Evolutionary conservation across 2,329 filamentous ascomycete genomes (phyloP).

Genomic region (Epichloe amarillans): DNA sequence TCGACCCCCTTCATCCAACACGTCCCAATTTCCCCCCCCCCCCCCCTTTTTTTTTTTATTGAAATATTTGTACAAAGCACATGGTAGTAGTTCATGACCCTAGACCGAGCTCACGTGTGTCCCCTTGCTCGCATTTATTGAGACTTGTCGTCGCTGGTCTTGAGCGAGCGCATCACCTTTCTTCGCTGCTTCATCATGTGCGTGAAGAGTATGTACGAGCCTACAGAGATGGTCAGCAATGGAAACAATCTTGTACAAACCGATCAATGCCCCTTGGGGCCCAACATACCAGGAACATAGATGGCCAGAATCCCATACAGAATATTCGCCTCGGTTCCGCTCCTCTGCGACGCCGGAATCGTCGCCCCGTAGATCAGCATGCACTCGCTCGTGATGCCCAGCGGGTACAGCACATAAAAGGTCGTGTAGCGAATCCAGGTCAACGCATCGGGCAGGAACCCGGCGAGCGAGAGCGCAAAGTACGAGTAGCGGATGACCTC

Average conservation of each 20-base stretch:
- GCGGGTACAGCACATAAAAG: conserved; percentile 83
- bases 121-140: conserved; percentile 14
- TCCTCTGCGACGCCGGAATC: conserved; percentile 34
- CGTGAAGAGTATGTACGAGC: conserved; percentile 73
- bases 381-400: conserved; percentile 83
- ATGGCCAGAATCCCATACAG: conserved; percentile 54
- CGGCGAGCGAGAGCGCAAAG: conserved; percentile 63
- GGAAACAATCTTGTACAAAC: too few relatives aligned
- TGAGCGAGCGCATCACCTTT: conserved; percentile 59
- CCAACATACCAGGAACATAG: conserved; percentile 65
- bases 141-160: conserved; percentile 31
- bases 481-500: conserved; percentile 90
- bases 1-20: too few relatives aligned
- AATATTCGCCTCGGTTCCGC: conserved; percentile 40
- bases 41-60: too few relatives aligned
- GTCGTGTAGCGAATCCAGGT: conserved; percentile 83
- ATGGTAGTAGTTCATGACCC: background rate
- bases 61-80: background rate
- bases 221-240: conserved; percentile 17
- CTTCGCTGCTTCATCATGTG: conserved; percentile 89
- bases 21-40: too few relatives aligned
- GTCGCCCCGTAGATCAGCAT: conserved; percentile 62
- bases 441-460: conserved; percentile 49
- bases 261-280: too few relatives aligned
- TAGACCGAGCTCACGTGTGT: background rate